A percentile compares a stretch with the other conserved stretches of the same genome.
These are phyloP conservation scores for Myriosclerotinia scirpicola DNA, from an alignment of 2,329 filamentous ascomycete species.

Conservation along the genomic window DNA sequence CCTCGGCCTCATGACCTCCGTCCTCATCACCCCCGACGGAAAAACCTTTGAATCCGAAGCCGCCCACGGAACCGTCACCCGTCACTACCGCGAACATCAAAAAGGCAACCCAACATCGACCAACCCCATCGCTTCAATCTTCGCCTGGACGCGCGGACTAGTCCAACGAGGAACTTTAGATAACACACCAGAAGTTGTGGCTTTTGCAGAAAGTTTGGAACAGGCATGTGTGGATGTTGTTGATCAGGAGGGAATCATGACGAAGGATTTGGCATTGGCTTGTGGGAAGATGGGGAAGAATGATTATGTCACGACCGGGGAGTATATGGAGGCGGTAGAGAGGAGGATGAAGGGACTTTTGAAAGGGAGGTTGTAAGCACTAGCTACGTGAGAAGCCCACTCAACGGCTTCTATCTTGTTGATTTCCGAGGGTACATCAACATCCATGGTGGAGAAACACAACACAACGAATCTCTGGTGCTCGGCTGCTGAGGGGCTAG, in stretches of 20 bases:
- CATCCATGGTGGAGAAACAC: background rate
- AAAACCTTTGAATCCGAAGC: conserved; percentile 98
- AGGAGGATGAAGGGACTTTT: conserved; percentile 66
- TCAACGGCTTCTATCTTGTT: too few relatives aligned
- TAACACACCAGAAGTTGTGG: conserved; percentile 83
- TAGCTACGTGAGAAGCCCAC: background rate
- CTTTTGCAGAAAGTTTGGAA: conserved; percentile 90
- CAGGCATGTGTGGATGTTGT: conserved; percentile 93
- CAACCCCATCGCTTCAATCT: conserved; percentile 98
- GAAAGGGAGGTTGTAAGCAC: conserved; percentile 62
- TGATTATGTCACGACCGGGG: conserved; percentile 86
- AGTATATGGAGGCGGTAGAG: conserved; percentile 94
- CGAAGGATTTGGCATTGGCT: conserved; percentile 95
- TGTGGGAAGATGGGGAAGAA: conserved; percentile 82
- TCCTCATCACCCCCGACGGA: conserved; percentile 93
- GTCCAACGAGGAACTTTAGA: conserved; percentile 92
- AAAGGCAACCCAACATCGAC: conserved; percentile 97
- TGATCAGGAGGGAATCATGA: conserved; percentile 94
- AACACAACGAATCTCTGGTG: background rate
- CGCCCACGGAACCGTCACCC: conserved; percentile 95
- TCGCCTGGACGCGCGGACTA: conserved; percentile 96
- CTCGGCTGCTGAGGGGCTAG: background rate
- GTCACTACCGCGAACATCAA: conserved; percentile 98
- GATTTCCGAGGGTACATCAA: background rate
- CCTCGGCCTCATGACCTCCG: conserved; percentile 96